Conservation (phyloP, 2,329 filamentous ascomycete genomes). For the Arthrobotrys musiformis region DNA sequence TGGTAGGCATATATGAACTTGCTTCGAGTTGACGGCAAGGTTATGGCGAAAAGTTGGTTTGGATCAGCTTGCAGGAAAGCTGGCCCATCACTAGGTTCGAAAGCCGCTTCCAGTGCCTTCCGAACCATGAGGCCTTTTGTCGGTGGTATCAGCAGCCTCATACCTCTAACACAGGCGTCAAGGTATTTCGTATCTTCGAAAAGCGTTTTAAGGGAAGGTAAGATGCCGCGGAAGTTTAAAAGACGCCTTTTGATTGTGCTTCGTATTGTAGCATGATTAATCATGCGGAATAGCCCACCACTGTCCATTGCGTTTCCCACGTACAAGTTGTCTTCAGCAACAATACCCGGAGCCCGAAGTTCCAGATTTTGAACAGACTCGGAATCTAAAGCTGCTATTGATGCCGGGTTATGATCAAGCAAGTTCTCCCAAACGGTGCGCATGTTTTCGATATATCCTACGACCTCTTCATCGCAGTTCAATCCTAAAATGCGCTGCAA, state of each 20-base stretch:
- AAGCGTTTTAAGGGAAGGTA: conserved; percentile 7
- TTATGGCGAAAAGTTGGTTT: background rate
- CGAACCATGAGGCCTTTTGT: background rate
- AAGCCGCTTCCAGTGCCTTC: background rate
- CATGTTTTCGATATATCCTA: background rate
- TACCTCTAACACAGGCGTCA: conserved; percentile 6
- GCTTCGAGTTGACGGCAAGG: background rate
- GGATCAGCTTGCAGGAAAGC: background rate
- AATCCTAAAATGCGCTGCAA: background rate
- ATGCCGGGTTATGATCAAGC: background rate
- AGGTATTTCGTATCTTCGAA: conserved; percentile 33
- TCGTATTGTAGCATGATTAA: background rate
- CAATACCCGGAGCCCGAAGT: background rate
- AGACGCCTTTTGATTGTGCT: background rate
- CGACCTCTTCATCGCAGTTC: conserved; percentile 22
- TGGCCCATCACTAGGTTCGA: background rate
- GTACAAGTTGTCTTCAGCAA: background rate
- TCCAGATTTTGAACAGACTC: conserved; percentile 4
- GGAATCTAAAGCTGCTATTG: background rate
- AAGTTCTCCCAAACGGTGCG: background rate
- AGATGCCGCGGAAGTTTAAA: background rate
- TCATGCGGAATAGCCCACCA: background rate
- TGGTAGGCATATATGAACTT: conserved; percentile 8
- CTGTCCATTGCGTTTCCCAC: background rate
- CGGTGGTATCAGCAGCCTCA: background rate